Evolutionary conservation across 768 basidiomycete genomes (phyloP).

Genomic region (Suillus hirtellus): DNA sequence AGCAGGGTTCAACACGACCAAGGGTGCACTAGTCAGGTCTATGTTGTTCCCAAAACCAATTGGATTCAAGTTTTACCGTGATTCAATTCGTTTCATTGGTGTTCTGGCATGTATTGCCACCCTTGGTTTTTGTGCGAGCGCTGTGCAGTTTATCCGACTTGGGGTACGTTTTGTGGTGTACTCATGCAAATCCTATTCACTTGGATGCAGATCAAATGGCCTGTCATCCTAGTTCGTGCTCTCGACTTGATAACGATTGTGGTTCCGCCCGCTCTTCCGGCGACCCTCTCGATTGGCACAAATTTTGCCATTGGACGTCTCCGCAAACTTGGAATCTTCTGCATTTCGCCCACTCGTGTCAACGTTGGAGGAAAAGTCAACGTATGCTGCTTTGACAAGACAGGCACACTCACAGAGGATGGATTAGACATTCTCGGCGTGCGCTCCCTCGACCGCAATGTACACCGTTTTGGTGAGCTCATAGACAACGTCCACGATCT

Average conservation of each 20-base stretch:
- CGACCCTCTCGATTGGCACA: slow-evolving; percentile 95
- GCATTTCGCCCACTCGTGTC: slow-evolving; percentile 93
- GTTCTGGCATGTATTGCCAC: slow-evolving; percentile 91
- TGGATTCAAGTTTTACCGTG: slow-evolving; percentile 97
- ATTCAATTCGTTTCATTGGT: slow-evolving; percentile 86
- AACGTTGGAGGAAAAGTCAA: slow-evolving; percentile 97
- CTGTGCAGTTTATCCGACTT: slow-evolving; percentile 87
- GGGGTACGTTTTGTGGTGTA: slow-evolving; percentile 54
- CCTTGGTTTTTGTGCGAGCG: slow-evolving; percentile 88
- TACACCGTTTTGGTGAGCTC: slow-evolving; percentile 85
- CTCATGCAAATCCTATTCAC: slow-evolving; percentile 11
- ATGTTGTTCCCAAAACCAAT: slow-evolving; percentile 99
- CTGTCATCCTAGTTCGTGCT: slow-evolving; percentile 88
- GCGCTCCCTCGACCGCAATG: slow-evolving; percentile 75
- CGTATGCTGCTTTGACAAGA: slow-evolving; percentile 98
- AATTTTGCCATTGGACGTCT: slow-evolving; percentile 91
- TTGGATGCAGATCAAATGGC: slow-evolving; percentile 70
- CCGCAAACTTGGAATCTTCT: slow-evolving; percentile 86
- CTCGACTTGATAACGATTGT: slow-evolving; percentile 96
- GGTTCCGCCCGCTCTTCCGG: slow-evolving; percentile 95
- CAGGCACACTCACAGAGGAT: slow-evolving; percentile 97
- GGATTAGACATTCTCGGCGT: slow-evolving; percentile 96
- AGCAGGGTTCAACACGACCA: slow-evolving; percentile 94
- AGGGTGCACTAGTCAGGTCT: slow-evolving; percentile 91
- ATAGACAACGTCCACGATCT: slow-evolving; percentile 85